Percentiles rank a stretch among this genome's conserved stretches.
phyloP scores from a whole-genome alignment of 2,329 filamentous ascomycete genomes.

The Sarocladiaceae sp. region DNA sequence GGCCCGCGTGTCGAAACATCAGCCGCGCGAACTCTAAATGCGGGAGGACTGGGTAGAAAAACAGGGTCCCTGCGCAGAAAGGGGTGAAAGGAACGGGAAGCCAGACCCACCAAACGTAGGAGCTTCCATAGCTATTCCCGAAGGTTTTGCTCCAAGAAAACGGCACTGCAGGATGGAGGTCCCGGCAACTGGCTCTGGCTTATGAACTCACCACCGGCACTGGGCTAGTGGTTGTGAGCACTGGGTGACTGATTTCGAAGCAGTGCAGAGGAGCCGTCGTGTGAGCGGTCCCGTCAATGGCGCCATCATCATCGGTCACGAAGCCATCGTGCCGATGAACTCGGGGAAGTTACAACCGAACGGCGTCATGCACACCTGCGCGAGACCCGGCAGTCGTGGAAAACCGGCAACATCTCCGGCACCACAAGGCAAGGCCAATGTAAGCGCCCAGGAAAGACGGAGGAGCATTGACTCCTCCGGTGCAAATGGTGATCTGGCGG shows the following conservation, averaged over 20 bases:
- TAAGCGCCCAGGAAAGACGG: conserved; percentile 4
- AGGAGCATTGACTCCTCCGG: too few relatives aligned
- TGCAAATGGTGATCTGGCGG: too few relatives aligned
- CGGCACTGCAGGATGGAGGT: conserved; percentile 36
- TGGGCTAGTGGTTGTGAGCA: conserved; percentile 44
- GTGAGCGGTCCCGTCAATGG: background rate
- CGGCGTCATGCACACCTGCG: background rate
- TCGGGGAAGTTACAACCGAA: conserved; percentile 1
- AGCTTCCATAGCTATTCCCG: conserved; percentile 64
- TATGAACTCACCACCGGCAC: conserved; percentile 8
- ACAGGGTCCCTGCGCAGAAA: too few relatives aligned
- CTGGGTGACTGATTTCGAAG: conserved; percentile 63
- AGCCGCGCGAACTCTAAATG: conserved; percentile 11
- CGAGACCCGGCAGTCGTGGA: background rate
- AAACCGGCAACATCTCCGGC: conserved; percentile 5
- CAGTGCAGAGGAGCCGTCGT: conserved; percentile 38
- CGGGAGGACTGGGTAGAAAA: background rate
- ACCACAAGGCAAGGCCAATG: background rate
- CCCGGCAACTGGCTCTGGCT: conserved; percentile 11
- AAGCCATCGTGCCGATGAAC: background rate
- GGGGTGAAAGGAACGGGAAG: background rate
- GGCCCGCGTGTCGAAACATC: conserved; percentile 63
- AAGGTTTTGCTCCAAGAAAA: conserved; percentile 69
- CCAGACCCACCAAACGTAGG: conserved; percentile 60
- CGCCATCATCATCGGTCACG: background rate